phyloP scores from a whole-genome alignment of 2,329 filamentous ascomycete species.

The Talaromyces verruculosus region DNA sequence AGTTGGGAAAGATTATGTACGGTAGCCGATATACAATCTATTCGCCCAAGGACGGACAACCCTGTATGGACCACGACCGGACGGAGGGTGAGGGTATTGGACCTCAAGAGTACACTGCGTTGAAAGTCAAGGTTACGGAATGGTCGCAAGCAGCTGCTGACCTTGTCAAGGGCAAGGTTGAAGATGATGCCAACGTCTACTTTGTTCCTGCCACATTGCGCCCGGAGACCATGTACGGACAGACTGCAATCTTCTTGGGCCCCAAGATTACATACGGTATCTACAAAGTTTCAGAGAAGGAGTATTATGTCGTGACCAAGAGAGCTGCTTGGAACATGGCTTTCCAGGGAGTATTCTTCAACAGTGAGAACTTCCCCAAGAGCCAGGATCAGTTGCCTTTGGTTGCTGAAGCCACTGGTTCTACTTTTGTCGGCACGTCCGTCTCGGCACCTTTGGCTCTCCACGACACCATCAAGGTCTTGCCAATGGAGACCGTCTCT shows the following conservation, averaged over 20 bases:
- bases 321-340: conserved; percentile 91
- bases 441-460: conserved; percentile 86
- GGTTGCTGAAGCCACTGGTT: conserved; percentile 71
- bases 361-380: conserved; percentile 46
- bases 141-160: conserved; percentile 78
- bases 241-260: conserved; percentile 92
- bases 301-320: conserved; percentile 82
- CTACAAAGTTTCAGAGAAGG: conserved; percentile 73
- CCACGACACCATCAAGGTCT: conserved; percentile 78
- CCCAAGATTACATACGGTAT: conserved; percentile 87
- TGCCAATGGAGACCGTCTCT: conserved; percentile 93
- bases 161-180: conserved; percentile 72
- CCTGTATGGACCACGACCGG: conserved; percentile 85
- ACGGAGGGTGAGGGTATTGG: conserved; percentile 77
- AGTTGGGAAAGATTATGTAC: conserved; percentile 89
- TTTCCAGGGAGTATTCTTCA: conserved; percentile 81
- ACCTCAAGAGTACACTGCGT: conserved; percentile 86
- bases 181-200: conserved; percentile 75
- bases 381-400: conserved; percentile 72
- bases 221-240: conserved; percentile 98
- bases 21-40: conserved; percentile 93
- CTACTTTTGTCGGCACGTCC: conserved; percentile 81
- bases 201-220: conserved; percentile 89
- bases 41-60: conserved; percentile 82
- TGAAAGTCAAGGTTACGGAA: conserved; percentile 88